phyloP scores from a whole-genome alignment of 139 green algal genomes.

The Chlamydomonas sp. region DNA sequence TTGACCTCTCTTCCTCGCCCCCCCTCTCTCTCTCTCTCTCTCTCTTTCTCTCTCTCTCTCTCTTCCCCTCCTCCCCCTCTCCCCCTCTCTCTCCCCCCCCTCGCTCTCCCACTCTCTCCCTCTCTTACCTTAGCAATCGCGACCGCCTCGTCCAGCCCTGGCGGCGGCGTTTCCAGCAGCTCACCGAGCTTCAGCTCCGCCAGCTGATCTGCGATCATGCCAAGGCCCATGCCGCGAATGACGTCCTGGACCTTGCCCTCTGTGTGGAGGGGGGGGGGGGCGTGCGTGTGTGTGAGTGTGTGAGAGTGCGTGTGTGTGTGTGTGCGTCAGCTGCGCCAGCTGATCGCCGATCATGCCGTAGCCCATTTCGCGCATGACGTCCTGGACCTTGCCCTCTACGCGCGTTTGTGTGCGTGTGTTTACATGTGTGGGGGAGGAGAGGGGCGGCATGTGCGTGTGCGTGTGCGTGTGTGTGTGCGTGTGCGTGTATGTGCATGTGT shows the following conservation, averaged over 20 bases:
- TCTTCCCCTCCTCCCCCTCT: too few species aligned
- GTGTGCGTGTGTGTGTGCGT: too few species aligned
- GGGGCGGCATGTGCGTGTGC: too few species aligned
- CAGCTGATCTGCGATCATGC: constrained; percentile 66
- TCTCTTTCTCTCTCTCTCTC: too few species aligned
- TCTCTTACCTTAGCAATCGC: constrained; percentile 78
- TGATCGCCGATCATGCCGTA: constrained; percentile 64
- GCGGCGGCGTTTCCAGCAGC: constrained; percentile 93
- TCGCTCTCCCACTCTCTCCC: too few species aligned
- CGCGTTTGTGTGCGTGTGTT: too few species aligned
- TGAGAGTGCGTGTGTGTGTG: constrained; percentile 7
- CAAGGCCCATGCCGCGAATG: constrained; percentile 74
- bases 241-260: constrained; percentile 61
- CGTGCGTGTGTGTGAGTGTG: background rate
- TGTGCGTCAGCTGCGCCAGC: too few species aligned
- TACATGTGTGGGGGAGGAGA: too few species aligned
- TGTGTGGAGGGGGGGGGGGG: background rate
- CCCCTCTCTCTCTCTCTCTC: too few species aligned
- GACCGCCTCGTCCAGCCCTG: constrained; percentile 89
- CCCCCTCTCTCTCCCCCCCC: too few species aligned
- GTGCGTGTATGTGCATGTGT: too few species aligned
- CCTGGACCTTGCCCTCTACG: constrained; percentile 46
- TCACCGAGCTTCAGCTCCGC: constrained; percentile 90
- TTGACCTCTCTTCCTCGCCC: too few species aligned
- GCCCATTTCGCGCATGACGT: constrained; percentile 77